A percentile compares a stretch with the other conserved stretches of the same genome.
These are phyloP conservation scores for Talaromyces wortmannii DNA, from an alignment of 495 filamentous ascomycete genomes.

Conservation along the genomic window DNA sequence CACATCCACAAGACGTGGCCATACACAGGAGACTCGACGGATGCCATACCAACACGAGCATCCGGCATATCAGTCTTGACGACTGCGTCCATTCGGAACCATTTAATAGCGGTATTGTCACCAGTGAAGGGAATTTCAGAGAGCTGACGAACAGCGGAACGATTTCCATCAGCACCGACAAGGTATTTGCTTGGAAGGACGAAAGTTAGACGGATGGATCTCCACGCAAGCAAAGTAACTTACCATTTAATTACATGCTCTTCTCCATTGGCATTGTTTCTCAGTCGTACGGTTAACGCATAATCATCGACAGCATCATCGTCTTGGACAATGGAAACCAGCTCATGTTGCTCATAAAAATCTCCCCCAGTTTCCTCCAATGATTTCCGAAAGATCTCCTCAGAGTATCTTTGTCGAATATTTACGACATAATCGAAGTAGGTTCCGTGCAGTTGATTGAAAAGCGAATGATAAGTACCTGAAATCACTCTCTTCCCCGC, in stretches of 20 bases:
- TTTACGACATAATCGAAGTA: neutral
- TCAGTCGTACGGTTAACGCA: slow-evolving; percentile 3
- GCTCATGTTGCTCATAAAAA: neutral
- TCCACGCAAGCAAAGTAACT: no score
- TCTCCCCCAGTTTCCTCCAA: neutral
- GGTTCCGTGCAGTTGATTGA: neutral
- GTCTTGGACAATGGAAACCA: neutral
- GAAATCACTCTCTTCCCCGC: slow-evolving; percentile 20
- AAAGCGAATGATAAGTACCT: neutral
- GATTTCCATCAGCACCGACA: slow-evolving; percentile 40
- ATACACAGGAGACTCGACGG: slow-evolving; percentile 42
- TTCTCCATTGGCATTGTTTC: neutral
- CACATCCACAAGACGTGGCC: slow-evolving; percentile 45
- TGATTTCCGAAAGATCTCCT: neutral
- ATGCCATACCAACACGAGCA: slow-evolving; percentile 7
- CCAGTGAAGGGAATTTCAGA: slow-evolving; percentile 35
- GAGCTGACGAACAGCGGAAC: slow-evolving; percentile 28
- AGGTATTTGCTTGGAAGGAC: slow-evolving; percentile 12
- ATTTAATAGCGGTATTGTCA: slow-evolving; percentile 30
- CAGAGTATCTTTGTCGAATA: neutral
- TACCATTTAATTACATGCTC: neutral
- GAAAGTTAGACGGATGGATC: neutral
- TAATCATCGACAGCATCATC: neutral
- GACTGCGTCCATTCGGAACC: slow-evolving; percentile 42
- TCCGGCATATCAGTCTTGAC: slow-evolving; percentile 44